Conservation (phyloP, 2,329 filamentous ascomycete genomes). For the Xylaria sp. region DNA sequence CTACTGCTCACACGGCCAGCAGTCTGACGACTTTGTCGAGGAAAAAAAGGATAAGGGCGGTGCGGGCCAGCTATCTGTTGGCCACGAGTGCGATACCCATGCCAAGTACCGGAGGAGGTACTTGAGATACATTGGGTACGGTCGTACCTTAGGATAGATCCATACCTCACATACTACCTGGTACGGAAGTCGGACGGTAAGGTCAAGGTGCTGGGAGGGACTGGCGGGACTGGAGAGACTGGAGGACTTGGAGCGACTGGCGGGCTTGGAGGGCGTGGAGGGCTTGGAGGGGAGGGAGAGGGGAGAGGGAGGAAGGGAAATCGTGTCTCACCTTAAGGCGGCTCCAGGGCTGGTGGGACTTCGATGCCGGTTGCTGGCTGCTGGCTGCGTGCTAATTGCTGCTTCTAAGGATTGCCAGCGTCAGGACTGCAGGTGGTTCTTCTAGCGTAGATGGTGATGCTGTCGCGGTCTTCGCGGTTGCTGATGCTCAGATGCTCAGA, state of each 20-base stretch:
- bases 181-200: no score
- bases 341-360: neutral
- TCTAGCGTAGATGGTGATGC: neutral
- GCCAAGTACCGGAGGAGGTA: constrained; percentile 16
- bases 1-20: constrained; percentile 19
- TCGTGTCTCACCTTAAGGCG: constrained; percentile 29
- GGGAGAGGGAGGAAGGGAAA: constrained; percentile 19
- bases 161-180: no score
- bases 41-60: constrained; percentile 27
- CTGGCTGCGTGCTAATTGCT: constrained; percentile 7
- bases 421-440: neutral
- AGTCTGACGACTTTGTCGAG: constrained; percentile 16
- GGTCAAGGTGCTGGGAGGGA: no score
- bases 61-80: constrained; percentile 31
- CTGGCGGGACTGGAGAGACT: no score
- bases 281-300: constrained; percentile 12
- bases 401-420: neutral
- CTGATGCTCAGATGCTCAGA: neutral
- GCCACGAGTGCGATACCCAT: constrained; percentile 27
- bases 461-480: neutral
- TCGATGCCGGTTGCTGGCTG: neutral
- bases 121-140: constrained; percentile 17
- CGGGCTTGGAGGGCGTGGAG: no score
- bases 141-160: no score
- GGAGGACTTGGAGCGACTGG: no score